Evolutionary conservation across 2,329 filamentous ascomycete genomes (phyloP).

Genomic region (Beauveria pseudobassiana): DNA sequence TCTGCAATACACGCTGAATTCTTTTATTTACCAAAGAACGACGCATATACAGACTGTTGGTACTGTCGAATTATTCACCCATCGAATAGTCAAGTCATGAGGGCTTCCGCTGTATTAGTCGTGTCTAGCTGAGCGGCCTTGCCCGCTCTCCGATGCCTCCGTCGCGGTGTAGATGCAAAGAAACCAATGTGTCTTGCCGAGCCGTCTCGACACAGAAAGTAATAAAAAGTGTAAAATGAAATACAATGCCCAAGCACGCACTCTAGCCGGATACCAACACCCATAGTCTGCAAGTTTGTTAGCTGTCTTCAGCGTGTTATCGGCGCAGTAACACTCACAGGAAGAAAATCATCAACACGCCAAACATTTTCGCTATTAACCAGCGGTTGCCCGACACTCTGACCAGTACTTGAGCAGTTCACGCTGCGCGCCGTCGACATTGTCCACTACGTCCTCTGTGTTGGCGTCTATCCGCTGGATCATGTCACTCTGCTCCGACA

Average conservation of each 20-base stretch:
- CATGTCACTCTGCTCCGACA: slow-evolving; percentile 95
- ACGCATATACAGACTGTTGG: neutral
- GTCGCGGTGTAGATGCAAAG: slow-evolving; percentile 4
- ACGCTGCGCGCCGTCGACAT: slow-evolving; percentile 92
- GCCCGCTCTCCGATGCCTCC: neutral
- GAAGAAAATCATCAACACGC: slow-evolving; percentile 93
- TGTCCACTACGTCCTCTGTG: slow-evolving; percentile 95
- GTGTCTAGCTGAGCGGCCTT: neutral
- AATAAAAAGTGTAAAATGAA: neutral
- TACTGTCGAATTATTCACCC: neutral
- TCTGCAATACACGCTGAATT: neutral
- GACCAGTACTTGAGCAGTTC: slow-evolving; percentile 96
- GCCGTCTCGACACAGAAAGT: neutral
- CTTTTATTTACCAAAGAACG: neutral
- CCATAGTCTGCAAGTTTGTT: slow-evolving; percentile 26
- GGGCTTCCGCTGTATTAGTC: neutral
- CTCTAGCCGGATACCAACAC: slow-evolving; percentile 31
- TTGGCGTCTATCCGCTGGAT: slow-evolving; percentile 96
- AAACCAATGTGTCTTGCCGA: neutral
- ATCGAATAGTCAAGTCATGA: neutral
- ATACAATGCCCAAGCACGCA: neutral
- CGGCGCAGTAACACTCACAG: slow-evolving; percentile 36
- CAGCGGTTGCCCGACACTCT: slow-evolving; percentile 91
- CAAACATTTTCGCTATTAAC: slow-evolving; percentile 74
- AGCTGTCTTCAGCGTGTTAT: neutral